A percentile compares a stretch with the other conserved stretches of the same genome.
phyloP scores from a whole-genome alignment of 1,139 yeast genomes.

The Hansenula lynferdii region DNA sequence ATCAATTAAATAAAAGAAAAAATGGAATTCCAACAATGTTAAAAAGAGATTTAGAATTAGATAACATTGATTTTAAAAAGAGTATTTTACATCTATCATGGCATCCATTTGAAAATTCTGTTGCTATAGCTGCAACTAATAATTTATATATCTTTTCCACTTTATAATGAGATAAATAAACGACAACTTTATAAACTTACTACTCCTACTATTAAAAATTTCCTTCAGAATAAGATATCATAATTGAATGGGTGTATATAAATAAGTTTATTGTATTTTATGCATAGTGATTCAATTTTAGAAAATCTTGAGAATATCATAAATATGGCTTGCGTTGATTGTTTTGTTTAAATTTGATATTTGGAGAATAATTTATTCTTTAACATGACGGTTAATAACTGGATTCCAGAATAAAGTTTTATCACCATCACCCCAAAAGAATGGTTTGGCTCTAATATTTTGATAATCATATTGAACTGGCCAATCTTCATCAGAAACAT shows the following conservation, averaged over 20 bases:
- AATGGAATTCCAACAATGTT: conserved; percentile 29
- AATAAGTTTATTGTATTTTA: too few species aligned
- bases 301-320: too few species aligned
- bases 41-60: conserved; percentile 53
- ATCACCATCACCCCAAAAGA: conserved; percentile 99
- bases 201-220: too few species aligned
- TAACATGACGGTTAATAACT: conserved; percentile 80
- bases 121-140: conserved; percentile 98
- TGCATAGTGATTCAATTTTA: too few species aligned
- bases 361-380: neutral
- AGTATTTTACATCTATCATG: conserved; percentile 94
- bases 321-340: too few species aligned
- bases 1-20: conserved; percentile 19
- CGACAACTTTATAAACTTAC: too few species aligned
- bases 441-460: conserved; percentile 80
- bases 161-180: conserved; percentile 6
- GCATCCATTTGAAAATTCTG: conserved; percentile 97
- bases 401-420: conserved; percentile 96
- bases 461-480: conserved; percentile 87
- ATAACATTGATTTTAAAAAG: conserved; percentile 89
- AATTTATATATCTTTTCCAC: conserved; percentile 67
- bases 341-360: neutral
- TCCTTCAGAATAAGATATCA: too few species aligned
- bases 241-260: too few species aligned
- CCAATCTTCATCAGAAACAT: conserved; percentile 85